Evolutionary conservation across 2,329 filamentous ascomycete species (phyloP), one percentile per base, ranked within the genome.

Genomic region (Daldinia eschscholtzii): DNA sequence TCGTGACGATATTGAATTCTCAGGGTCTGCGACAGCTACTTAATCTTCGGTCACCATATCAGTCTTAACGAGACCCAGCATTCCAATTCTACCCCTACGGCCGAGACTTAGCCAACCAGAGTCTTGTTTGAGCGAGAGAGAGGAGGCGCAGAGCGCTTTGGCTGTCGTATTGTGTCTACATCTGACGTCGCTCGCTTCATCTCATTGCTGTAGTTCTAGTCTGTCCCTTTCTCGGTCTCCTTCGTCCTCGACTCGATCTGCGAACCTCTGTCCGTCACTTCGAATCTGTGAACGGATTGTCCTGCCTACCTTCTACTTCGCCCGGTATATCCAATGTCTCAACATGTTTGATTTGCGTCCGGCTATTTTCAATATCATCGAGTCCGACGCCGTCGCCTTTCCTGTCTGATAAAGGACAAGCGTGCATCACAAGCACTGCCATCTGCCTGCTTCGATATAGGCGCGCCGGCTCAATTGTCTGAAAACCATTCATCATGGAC

Each of bases 401-500:
- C 64, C 74, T 74, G 72, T 71, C 58, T 63, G 68, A 67, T 73
- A 73, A 70, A 75, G 73, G 74, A 71, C 71, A 75, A 73, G 73
- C 72, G 67, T 73, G 73, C 70, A 69, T 59, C 69, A 60, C 58
- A 58, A 61, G 67, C 74, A 70, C 68, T 71, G 70, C 72, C 70
- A 73, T 73, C 73, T 73, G 68, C 72, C 71, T 66, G 50, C 59
- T 66, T 64, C 44, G 60, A 65, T 46, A 12, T 42, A 73, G 73
- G 72, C 72, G 71, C 69, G 58, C 61, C 48, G 57, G 74, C 73
- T 44, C 48, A 69, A 70, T 58, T 28, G 28, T 58, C 57, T 55
- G 33, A 58, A 39, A 55, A n/a, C 30, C 65, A 70, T 70, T 74
- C 77, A 79, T 79, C 75, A 89, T 90, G 87, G 88, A 90, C 71